A percentile compares a stretch with the other conserved stretches of the same genome.
These are phyloP conservation scores for Skeletonema grethae DNA, from an alignment of 108 stramenopile genomes.

Conservation along the genomic window DNA sequence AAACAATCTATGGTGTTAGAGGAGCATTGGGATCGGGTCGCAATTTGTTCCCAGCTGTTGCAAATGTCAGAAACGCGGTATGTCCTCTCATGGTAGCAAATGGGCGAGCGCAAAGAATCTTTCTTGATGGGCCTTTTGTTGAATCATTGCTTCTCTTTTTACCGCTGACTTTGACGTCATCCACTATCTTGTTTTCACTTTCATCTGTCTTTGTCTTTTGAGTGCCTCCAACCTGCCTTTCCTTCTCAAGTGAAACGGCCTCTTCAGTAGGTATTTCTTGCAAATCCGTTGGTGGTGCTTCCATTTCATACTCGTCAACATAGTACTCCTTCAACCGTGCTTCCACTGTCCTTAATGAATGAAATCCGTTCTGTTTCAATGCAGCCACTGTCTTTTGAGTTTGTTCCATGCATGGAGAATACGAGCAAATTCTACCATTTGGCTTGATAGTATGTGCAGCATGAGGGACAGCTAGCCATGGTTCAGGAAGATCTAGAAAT, in stretches of 20 bases:
- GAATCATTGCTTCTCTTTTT: conserved; percentile 9
- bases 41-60: conserved; percentile 67
- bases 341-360: conserved; percentile 86
- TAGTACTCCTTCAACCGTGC: conserved; percentile 81
- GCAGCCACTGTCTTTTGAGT: conserved; percentile 72
- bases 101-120: conserved; percentile 70
- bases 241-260: conserved; percentile 27
- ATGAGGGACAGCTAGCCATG: conserved; percentile 91
- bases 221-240: conserved; percentile 15
- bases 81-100: conserved; percentile 93
- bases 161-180: conserved; percentile 14
- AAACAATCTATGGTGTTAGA: conserved; percentile 8
- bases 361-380: conserved; percentile 73
- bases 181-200: conserved; percentile 9
- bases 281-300: conserved; percentile 55
- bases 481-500: conserved; percentile 94
- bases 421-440: conserved; percentile 79
- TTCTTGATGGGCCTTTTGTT: conserved; percentile 23
- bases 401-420: conserved; percentile 97
- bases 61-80: conserved; percentile 97
- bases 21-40: conserved; percentile 48
- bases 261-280: conserved; percentile 41
- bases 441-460: conserved; percentile 76
- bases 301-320: conserved; percentile 72
- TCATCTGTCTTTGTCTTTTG: conserved; percentile 17